Evolutionary conservation across 1,284 basidiomycete species (phyloP), one percentile per base, ranked within the genome.

Genomic region (Cutaneotrichosporon dermatis): DNA sequence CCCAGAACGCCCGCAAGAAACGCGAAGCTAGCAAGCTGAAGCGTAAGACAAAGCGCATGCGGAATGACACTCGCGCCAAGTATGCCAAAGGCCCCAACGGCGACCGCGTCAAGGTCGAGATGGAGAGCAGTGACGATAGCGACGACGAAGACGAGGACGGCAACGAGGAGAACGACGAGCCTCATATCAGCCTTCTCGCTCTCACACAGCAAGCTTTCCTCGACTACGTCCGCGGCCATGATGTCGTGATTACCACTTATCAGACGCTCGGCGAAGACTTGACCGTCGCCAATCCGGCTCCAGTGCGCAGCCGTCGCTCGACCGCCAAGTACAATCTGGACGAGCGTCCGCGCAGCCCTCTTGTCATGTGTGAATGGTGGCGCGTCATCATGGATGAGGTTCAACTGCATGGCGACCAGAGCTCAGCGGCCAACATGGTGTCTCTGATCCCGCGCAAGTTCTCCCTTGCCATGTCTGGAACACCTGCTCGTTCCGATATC

Each of bases 371-470:
- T 13, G 88, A 92, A 72, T 92, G 91, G 88, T 85, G 86, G 72
- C 80, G 92, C 39, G 90, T 95, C 13, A 85, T 94, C 61, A 95
- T 96, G 91, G 92, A 96, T 70, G 92, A 96, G 74, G 91, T 94
- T 2, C 92, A 95, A 79, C 88, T 91, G 83, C 88, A 86, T 12
- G 88, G 89, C 25, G 87, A 86, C 33, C 85, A 85, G 13, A 85
- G 84, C 69, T 82, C 86, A 2, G 87, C 89, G 86, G 89, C 89
- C 63, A 85, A 89, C 67, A 92, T 92, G 90, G 89, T 93, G 0
- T 88, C 89, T 0, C 80, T 92, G 40, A 89, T 96, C 57, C 90
- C 90, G 1, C 84, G 92, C 9, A 69, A 85, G 34, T 86, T 86
- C 6, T 92, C 90, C 0, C 85, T 92, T 52, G 92, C 92, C 1